These are phyloP conservation scores for Macadamia tetraphylla DNA, from an alignment of 164 flowering plant species.

Conservation along the genomic window DNA sequence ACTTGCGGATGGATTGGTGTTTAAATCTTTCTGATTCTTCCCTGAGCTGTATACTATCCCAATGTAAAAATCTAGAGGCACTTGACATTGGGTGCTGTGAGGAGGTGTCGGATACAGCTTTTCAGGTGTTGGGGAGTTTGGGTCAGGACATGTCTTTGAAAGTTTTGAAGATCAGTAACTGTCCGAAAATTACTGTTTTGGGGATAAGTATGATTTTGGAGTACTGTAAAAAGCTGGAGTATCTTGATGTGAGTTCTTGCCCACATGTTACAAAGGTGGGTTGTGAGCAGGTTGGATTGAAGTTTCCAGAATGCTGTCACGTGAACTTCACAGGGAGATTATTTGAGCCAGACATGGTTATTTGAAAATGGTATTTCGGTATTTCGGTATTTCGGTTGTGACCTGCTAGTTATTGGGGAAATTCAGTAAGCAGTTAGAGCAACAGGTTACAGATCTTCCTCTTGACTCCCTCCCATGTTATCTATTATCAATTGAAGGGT, in stretches of 20 bases:
- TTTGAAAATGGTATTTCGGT: conserved; percentile 8
- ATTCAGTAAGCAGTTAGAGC: background rate
- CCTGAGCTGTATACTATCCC: conserved; percentile 43
- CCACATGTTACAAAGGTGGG: conserved; percentile 53
- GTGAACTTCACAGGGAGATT: conserved; percentile 67
- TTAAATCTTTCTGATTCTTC: conserved; percentile 65
- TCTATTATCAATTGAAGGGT: background rate
- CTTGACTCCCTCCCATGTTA: background rate
- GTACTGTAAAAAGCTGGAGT: conserved; percentile 54
- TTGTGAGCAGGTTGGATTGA: conserved; percentile 76
- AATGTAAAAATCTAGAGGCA: conserved; percentile 65
- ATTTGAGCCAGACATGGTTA: conserved; percentile 40
- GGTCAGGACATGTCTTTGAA: conserved; percentile 41
- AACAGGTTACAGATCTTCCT: background rate
- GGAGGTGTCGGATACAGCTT: conserved; percentile 77
- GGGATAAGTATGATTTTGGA: conserved; percentile 53
- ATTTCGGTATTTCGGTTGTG: no score
- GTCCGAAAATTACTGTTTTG: conserved; percentile 67
- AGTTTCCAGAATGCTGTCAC: conserved; percentile 61
- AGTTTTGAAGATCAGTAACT: conserved; percentile 64
- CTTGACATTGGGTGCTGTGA: conserved; percentile 84
- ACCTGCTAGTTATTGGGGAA: background rate
- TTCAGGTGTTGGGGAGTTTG: conserved; percentile 34
- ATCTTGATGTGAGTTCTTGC: conserved; percentile 87
- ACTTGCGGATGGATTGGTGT: conserved; percentile 89